phyloP scores from a whole-genome alignment of 495 filamentous ascomycete genomes.

The Xylaria flabelliformis region DNA sequence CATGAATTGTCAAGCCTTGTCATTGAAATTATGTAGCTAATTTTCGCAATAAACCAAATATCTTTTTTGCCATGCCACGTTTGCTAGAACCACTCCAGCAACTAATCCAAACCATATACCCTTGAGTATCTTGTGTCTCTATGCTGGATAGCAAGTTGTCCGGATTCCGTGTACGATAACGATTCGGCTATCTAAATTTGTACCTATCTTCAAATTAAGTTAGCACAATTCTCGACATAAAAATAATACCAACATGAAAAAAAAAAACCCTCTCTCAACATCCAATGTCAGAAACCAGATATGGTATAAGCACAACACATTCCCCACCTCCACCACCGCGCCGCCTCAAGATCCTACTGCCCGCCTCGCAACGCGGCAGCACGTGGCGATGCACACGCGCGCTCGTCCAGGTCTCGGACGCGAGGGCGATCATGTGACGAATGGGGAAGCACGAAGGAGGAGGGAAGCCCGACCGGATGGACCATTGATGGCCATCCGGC shows the following conservation, averaged over 20 bases:
- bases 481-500: too few relatives aligned
- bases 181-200: neutral
- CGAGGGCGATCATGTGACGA: conserved; percentile 22
- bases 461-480: too few relatives aligned
- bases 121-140: neutral
- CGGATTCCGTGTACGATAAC: neutral
- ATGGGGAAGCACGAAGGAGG: conserved; percentile 31
- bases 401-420: conserved; percentile 33
- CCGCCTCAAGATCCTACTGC: conserved; percentile 33
- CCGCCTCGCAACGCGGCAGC: conserved; percentile 46
- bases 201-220: conserved; percentile 14
- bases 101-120: neutral
- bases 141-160: neutral
- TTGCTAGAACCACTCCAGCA: neutral
- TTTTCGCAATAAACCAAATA: neutral
- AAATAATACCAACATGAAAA: neutral
- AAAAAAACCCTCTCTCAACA: conserved; percentile 12
- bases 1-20: neutral
- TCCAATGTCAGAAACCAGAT: conserved; percentile 55
- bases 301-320: conserved; percentile 54
- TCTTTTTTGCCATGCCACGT: neutral
- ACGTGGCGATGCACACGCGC: conserved; percentile 56
- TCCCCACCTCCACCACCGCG: conserved; percentile 44
- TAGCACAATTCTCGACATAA: conserved; percentile 4
- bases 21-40: neutral